Conservation (phyloP, 2,329 filamentous ascomycete species). For the Beauveria rudraprayagi region DNA sequence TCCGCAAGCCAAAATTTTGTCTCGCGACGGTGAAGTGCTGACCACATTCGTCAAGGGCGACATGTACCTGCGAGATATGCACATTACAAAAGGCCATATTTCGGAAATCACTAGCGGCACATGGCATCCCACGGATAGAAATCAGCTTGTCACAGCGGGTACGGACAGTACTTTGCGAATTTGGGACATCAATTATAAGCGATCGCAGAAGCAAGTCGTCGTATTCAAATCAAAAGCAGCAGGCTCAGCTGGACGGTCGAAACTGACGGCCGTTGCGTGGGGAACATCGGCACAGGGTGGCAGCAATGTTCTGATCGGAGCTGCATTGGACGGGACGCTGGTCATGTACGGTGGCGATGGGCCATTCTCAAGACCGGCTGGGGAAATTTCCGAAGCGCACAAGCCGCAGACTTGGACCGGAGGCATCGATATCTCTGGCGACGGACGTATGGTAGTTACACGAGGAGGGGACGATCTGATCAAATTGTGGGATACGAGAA, state of each 20-base stretch:
- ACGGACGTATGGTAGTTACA: constrained; percentile 85
- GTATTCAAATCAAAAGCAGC: constrained; percentile 91
- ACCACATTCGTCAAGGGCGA: constrained; percentile 94
- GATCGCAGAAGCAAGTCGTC: constrained; percentile 85
- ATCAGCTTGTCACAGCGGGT: constrained; percentile 81
- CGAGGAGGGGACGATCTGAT: constrained; percentile 86
- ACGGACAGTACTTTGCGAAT: constrained; percentile 94
- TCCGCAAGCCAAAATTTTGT: constrained; percentile 82
- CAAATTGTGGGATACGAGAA: constrained; percentile 94
- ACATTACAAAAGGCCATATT: constrained; percentile 95
- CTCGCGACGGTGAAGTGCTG: constrained; percentile 76
- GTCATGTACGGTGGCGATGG: constrained; percentile 90
- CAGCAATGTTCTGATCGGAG: constrained; percentile 68
- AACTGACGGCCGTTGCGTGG: constrained; percentile 93
- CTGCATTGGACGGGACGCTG: constrained; percentile 81
- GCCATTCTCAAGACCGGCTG: constrained; percentile 72
- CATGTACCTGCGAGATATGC: constrained; percentile 96
- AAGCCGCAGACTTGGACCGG: constrained; percentile 80
- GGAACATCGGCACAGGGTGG: constrained; percentile 68
- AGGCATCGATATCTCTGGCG: constrained; percentile 81
- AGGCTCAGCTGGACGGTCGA: constrained; percentile 79
- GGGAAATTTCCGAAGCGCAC: constrained; percentile 80
- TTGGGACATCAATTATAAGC: constrained; percentile 91
- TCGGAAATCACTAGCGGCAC: constrained; percentile 82
- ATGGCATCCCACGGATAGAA: constrained; percentile 83